A percentile compares a stretch with the other conserved stretches of the same genome.
These are phyloP conservation scores for Yarrowia sp. DNA, from an alignment of 805 yeast species.

Conservation along the genomic window DNA sequence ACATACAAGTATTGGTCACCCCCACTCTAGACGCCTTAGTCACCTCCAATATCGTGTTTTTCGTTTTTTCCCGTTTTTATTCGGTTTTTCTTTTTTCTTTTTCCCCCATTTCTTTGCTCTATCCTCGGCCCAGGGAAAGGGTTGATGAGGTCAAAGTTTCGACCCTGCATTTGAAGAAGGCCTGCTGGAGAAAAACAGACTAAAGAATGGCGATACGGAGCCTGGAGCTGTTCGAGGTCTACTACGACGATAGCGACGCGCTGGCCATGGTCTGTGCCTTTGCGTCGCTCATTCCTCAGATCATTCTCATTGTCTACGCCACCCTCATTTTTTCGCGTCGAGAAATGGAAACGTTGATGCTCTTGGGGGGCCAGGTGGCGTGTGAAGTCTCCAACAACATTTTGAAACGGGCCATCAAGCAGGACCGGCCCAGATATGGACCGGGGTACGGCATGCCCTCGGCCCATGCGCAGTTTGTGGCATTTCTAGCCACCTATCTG, in stretches of 20 bases:
- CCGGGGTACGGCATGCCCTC: slow-evolving; percentile 93
- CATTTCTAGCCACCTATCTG: slow-evolving; percentile 54
- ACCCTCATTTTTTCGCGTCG: slow-evolving; percentile 80
- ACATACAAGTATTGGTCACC: too few relatives aligned
- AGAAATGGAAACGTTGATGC: slow-evolving; percentile 78
- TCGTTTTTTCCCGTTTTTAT: too few relatives aligned
- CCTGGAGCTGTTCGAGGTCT: slow-evolving; percentile 78
- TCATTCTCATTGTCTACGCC: slow-evolving; percentile 69
- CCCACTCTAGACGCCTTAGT: too few relatives aligned
- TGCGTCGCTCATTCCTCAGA: slow-evolving; percentile 76
- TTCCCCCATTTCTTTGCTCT: not conserved
- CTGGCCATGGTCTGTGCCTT: slow-evolving; percentile 63
- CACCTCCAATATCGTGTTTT: too few relatives aligned
- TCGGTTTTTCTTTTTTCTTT: too few relatives aligned
- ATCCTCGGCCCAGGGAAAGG: not conserved
- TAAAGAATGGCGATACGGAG: slow-evolving; percentile 25
- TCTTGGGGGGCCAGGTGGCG: slow-evolving; percentile 80
- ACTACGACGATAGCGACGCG: slow-evolving; percentile 65
- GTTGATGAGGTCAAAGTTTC: not conserved
- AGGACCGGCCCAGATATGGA: slow-evolving; percentile 63
- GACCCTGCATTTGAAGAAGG: slow-evolving; percentile 15
- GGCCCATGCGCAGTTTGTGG: slow-evolving; percentile 96
- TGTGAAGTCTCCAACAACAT: slow-evolving; percentile 71
- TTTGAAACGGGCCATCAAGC: slow-evolving; percentile 59
- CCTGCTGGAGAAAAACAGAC: not conserved